Percentiles rank a stretch among this genome's conserved stretches.
Conservation (phyloP, 2,329 filamentous ascomycete species). For the Penicillium brevicompactum region DNA sequence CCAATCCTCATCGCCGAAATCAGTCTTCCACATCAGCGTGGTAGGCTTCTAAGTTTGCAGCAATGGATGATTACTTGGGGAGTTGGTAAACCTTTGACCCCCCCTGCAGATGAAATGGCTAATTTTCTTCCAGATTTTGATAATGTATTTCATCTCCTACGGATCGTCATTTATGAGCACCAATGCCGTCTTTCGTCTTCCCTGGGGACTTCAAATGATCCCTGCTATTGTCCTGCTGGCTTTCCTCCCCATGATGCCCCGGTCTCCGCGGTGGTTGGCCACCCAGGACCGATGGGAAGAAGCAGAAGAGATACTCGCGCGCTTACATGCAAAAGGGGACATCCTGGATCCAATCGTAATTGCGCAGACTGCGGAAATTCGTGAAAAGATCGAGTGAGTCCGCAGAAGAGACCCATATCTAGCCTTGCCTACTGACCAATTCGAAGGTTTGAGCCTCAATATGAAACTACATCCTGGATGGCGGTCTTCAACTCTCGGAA, state of each 20-base stretch:
- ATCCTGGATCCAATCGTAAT: conserved; percentile 47
- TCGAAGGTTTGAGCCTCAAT: conserved; percentile 60
- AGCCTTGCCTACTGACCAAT: conserved; percentile 30
- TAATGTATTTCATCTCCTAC: conserved; percentile 35
- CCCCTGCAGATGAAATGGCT: not conserved
- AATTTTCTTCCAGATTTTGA: conserved; percentile 10
- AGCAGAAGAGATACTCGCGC: conserved; percentile 56
- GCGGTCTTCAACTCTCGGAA: conserved; percentile 56
- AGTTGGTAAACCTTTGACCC: conserved; percentile 54
- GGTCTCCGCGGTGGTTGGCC: conserved; percentile 66
- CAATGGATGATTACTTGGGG: conserved; percentile 74
- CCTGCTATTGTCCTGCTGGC: conserved; percentile 56
- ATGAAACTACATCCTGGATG: conserved; percentile 52
- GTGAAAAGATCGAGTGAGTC: conserved; percentile 25
- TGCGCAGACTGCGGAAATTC: conserved; percentile 61
- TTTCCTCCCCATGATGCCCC: conserved; percentile 61
- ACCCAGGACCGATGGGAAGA: conserved; percentile 68
- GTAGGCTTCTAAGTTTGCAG: conserved; percentile 60
- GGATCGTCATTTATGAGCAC: conserved; percentile 14
- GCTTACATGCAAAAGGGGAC: conserved; percentile 58
- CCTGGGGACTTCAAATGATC: conserved; percentile 64
- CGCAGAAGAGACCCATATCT: not conserved
- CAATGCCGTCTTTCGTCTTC: conserved; percentile 56
- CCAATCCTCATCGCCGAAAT: conserved; percentile 23
- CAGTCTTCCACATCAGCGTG: conserved; percentile 19